Percentiles rank a stretch among this genome's conserved stretches.
Evolutionary conservation across 2,329 filamentous ascomycete species (phyloP).

Genomic region (Sporothrix brunneoviolacea): DNA sequence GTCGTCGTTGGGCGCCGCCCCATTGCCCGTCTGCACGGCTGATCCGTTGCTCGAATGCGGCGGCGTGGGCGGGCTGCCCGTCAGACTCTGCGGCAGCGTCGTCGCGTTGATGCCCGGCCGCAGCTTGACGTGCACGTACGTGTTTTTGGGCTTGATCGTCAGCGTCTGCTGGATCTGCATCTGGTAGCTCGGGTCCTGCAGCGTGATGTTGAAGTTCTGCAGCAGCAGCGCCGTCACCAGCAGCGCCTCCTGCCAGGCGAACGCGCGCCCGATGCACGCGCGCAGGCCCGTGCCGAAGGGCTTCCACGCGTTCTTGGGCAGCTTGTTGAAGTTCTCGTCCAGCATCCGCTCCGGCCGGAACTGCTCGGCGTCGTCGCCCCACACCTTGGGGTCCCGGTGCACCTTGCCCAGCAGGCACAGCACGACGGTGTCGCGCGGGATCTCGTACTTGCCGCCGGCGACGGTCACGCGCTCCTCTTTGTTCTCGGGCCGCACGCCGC

Average conservation of each 20-base stretch:
- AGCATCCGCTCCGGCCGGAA: slow-evolving; percentile 59
- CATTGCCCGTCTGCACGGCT: too few species aligned
- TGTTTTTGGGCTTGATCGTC: slow-evolving; percentile 55
- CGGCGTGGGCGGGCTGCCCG: too few species aligned
- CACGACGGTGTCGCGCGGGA: slow-evolving; percentile 39
- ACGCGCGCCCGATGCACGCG: slow-evolving; percentile 46
- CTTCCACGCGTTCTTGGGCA: slow-evolving; percentile 39
- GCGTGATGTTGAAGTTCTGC: slow-evolving; percentile 61
- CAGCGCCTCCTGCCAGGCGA: slow-evolving; percentile 48
- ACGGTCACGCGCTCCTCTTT: slow-evolving; percentile 34
- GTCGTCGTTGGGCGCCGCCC: too few species aligned
- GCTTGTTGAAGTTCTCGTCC: slow-evolving; percentile 39
- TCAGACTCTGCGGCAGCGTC: slow-evolving; percentile 19
- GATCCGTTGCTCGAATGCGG: too few species aligned
- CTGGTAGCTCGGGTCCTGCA: slow-evolving; percentile 53
- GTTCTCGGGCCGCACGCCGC: slow-evolving; percentile 22
- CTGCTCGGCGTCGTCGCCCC: slow-evolving; percentile 47
- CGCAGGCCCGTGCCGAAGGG: slow-evolving; percentile 48
- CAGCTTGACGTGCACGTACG: slow-evolving; percentile 51
- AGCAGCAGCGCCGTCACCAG: slow-evolving; percentile 48
- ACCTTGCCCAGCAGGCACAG: slow-evolving; percentile 39
- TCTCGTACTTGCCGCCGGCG: slow-evolving; percentile 43
- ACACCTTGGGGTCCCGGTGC: slow-evolving; percentile 51
- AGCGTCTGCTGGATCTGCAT: slow-evolving; percentile 46
- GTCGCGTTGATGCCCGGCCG: slow-evolving; percentile 36